Conservation (phyloP, 164 flowering plant genomes). For the Hamamelis virginiana region DNA sequence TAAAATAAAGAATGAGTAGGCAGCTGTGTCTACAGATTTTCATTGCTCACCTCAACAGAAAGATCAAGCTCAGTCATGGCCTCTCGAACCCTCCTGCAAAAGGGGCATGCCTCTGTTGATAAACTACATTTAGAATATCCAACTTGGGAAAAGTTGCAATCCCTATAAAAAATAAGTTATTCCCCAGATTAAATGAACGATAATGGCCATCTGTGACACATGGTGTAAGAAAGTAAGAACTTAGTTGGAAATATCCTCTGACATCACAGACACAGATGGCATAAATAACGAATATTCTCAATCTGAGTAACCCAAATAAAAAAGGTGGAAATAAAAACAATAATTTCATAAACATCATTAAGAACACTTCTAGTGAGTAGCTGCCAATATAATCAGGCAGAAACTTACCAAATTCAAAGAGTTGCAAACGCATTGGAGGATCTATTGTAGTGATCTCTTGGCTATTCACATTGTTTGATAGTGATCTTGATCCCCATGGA, state of each 20-base stretch:
- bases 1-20: neutral
- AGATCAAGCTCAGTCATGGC: conserved; percentile 83
- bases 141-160: conserved; percentile 9
- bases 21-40: neutral
- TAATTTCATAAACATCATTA: too few relatives aligned
- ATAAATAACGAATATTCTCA: neutral
- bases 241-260: neutral
- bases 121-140: conserved; percentile 22
- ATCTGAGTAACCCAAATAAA: neutral
- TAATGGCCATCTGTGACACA: neutral
- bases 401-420: conserved; percentile 69
- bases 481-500: conserved; percentile 71
- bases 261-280: neutral
- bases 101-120: conserved; percentile 88
- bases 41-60: conserved; percentile 58
- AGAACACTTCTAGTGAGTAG: too few relatives aligned
- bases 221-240: neutral
- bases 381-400: neutral
- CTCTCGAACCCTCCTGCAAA: conserved; percentile 83
- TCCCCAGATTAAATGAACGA: too few relatives aligned
- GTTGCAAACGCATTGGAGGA: conserved; percentile 46
- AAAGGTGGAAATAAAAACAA: neutral
- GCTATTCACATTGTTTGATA: conserved; percentile 18
- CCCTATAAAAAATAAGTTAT: conserved; percentile 1
- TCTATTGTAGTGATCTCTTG: conserved; percentile 19